Evolutionary conservation across 805 yeast species (phyloP), one percentile per base, ranked within the genome.

Genomic region (Candida xiaguanensis): DNA sequence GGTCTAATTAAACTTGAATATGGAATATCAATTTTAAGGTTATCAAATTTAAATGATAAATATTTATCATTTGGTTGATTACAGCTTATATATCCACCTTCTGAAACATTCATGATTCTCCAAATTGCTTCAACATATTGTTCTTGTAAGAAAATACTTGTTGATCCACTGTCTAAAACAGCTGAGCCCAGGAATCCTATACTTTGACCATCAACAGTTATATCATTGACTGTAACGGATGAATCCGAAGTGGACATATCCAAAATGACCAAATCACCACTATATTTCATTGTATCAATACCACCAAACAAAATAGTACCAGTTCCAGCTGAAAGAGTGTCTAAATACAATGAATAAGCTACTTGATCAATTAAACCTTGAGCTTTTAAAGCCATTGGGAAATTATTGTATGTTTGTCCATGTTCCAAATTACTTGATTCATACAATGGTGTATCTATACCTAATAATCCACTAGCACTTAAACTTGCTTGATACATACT

Each of bases 161-260:
- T 75, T 9, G 82, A 71, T 30, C 85, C 85, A 3, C 81, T 71
- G 55, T 80, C 85, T 29, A 80, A 53, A 7, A 76, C 44, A 3
- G 70, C 77, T 3, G 22, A 4, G 11, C 31, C 38, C 17, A 8
- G 26, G 22, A 32, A 32, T 13, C 26, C 26, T 19, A 32, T 18
- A 31, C 26, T 20, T 31, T n/a, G 12, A 7, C 22, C 32, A 17
- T 19, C 29, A 23, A 19, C 11, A 12, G n/a, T 2, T 18, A 23
- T 15, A 11, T 17, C 24, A 12, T 26, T 12, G 8, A 35, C 25
- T 5, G 34, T 39, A 23, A 41, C 38, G 6, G 40, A 40, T 8
- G 12, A n/a, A 14, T 31, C 26, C 8, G 5, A 6, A 5, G 25
- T n/a, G 3, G 34, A 9, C 22, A 31, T 19, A 22, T 31, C 34